Evolutionary conservation across 495 filamentous ascomycete species (phyloP), one percentile per base, ranked within the genome.

Genomic region (Talaromyces wortmannii): DNA sequence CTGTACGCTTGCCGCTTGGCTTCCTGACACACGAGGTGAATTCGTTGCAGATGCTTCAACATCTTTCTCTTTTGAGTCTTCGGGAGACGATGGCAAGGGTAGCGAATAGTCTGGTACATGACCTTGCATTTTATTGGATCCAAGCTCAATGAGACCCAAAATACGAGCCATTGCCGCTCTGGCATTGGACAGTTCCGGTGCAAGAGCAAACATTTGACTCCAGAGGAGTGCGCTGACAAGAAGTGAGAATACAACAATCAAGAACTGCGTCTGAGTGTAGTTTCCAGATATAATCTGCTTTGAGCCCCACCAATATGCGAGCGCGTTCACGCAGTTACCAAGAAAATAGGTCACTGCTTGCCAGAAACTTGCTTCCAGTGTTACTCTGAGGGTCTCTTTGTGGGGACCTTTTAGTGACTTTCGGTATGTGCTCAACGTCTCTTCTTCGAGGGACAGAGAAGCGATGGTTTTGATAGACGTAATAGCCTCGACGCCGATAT

Each of bases 251-350:
- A 86, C 68, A 0, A 87, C 82, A 57, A 85, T 85, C 57, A 86
- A 77, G 66, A 88, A 88, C 53, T 87, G 75, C 2, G 77, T 73
- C 23, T 76, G 76, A 0, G 75, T 76, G 50, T 86, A 86, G 40
- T 72, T 64, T 11, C 84, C 83, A 30, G 68, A 64, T 31, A 79
- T 69, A 18, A 87, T 80, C 50, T 83, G 78, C 48, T 78, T 80
- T 2, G 81, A 71, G n/a, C 85, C 85, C 78, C 84, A 88, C 80
- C 83, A 87, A 61, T 86, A 88, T 5, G 83, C 83, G 15, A 88
- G 66, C 0, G 83, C 84, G 57, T 85, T 82, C 12, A 86, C 75
- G 10, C 79, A 65, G 54, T 80, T 72, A 15, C 76, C 72, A 8
- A 79, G 60, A 60, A 74, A 78, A 50, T 82, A 78, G 13, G 78